Conservation (phyloP, 2,329 filamentous ascomycete genomes). For the Epichloe sylvatica region DNA sequence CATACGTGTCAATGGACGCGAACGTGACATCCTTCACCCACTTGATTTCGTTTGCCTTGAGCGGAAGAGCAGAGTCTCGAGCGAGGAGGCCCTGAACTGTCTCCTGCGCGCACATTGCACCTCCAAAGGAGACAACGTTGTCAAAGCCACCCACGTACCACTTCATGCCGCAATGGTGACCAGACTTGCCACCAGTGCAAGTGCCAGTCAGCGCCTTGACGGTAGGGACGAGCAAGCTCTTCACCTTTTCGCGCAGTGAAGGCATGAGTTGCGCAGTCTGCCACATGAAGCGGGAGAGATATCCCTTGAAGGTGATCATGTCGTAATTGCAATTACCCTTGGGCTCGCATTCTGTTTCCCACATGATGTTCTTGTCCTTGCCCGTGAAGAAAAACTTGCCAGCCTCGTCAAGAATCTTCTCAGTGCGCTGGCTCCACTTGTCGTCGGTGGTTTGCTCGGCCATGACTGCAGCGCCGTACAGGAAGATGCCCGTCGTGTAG, state of each 20-base stretch:
- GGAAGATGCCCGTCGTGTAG: constrained; percentile 50
- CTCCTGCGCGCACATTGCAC: constrained; percentile 53
- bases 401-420: constrained; percentile 37
- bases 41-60: constrained; percentile 34
- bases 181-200: constrained; percentile 41
- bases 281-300: constrained; percentile 51
- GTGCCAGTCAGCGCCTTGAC: constrained; percentile 40
- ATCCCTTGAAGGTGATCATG: constrained; percentile 55
- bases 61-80: constrained; percentile 27
- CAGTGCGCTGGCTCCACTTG: constrained; percentile 40
- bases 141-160: constrained; percentile 49
- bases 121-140: constrained; percentile 40
- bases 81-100: constrained; percentile 45
- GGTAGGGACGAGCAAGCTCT: constrained; percentile 33
- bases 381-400: constrained; percentile 40
- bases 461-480: constrained; percentile 50
- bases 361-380: constrained; percentile 46
- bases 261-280: constrained; percentile 43
- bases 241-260: constrained; percentile 33
- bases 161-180: constrained; percentile 43
- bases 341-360: constrained; percentile 51
- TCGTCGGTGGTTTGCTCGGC: constrained; percentile 43
- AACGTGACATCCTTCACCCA: constrained; percentile 8
- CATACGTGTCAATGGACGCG: constrained; percentile 9
- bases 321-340: constrained; percentile 44